Conservation (phyloP, 2,329 filamentous ascomycete species). For the Xylariaceae sp. region DNA sequence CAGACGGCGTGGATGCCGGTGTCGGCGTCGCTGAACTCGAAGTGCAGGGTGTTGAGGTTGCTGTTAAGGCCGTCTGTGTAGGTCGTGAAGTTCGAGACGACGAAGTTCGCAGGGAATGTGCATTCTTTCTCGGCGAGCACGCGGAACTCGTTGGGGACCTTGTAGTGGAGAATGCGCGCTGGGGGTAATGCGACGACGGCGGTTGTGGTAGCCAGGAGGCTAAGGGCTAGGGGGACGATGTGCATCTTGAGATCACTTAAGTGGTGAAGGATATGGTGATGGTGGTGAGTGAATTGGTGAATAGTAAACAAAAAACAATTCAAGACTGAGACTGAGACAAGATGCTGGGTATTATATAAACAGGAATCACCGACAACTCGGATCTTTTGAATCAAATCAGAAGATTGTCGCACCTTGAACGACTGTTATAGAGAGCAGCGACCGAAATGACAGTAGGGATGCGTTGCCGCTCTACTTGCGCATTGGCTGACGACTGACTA, state of each 20-base stretch:
- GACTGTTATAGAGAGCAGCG: too few relatives aligned
- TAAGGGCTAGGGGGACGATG: conserved; percentile 15
- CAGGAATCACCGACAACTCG: too few relatives aligned
- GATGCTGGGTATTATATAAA: too few relatives aligned
- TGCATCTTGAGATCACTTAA: conserved; percentile 19
- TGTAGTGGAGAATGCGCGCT: conserved; percentile 26
- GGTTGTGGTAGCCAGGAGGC: conserved; percentile 23
- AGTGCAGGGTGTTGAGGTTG: conserved; percentile 22
- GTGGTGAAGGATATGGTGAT: background rate
- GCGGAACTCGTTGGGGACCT: conserved; percentile 22
- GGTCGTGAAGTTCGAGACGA: conserved; percentile 26
- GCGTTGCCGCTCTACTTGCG: too few relatives aligned
- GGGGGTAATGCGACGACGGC: conserved; percentile 10
- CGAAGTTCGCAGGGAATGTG: conserved; percentile 25
- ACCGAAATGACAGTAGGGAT: too few relatives aligned
- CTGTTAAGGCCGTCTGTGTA: conserved; percentile 21
- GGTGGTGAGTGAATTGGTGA: background rate
- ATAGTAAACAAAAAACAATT: too few relatives aligned
- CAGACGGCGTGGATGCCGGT: conserved; percentile 29
- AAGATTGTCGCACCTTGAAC: too few relatives aligned
- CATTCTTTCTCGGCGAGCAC: conserved; percentile 20
- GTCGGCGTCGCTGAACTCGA: conserved; percentile 26
- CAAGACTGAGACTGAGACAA: too few relatives aligned
- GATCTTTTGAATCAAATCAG: too few relatives aligned
- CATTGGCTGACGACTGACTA: too few relatives aligned